Conservation (phyloP, 257 asterid genomes). For the Striga asiatica region DNA sequence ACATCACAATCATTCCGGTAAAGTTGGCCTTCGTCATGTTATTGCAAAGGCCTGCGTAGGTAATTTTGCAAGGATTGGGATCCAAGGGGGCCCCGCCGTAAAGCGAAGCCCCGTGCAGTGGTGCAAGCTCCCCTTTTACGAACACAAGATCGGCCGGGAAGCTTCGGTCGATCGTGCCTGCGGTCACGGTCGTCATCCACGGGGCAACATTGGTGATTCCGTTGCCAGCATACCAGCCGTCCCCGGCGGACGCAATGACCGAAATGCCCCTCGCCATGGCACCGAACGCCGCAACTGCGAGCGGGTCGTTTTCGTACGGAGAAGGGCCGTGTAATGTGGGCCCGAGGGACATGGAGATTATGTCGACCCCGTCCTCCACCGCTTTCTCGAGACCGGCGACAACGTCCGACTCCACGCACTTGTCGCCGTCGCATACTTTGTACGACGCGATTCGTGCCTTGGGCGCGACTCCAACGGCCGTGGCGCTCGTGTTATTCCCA, state of each 20-base stretch:
- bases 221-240: constrained; percentile 33
- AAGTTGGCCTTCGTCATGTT: too few relatives aligned
- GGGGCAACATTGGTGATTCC: constrained; percentile 66
- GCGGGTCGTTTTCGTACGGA: constrained; percentile 22
- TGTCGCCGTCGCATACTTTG: constrained; percentile 63
- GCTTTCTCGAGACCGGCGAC: constrained; percentile 77
- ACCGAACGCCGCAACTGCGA: constrained; percentile 54
- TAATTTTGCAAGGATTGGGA: constrained; percentile 10
- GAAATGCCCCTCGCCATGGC: constrained; percentile 69
- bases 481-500: constrained; percentile 52
- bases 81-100: constrained; percentile 27
- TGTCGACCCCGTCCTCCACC: constrained; percentile 63
- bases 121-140: constrained; percentile 39
- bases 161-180: constrained; percentile 67
- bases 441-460: constrained; percentile 65
- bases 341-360: constrained; percentile 77
- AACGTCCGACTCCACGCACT: constrained; percentile 70
- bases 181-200: constrained; percentile 81
- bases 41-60: too few relatives aligned
- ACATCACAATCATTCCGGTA: too few relatives aligned
- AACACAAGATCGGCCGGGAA: constrained; percentile 59
- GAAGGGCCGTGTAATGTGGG: constrained; percentile 21
- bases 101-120: constrained; percentile 46
- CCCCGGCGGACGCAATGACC: constrained; percentile 75
- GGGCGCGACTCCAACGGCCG: constrained; percentile 73